Evolutionary conservation across 768 basidiomycete genomes (phyloP).

Genomic region (Agaricus subrufescens): DNA sequence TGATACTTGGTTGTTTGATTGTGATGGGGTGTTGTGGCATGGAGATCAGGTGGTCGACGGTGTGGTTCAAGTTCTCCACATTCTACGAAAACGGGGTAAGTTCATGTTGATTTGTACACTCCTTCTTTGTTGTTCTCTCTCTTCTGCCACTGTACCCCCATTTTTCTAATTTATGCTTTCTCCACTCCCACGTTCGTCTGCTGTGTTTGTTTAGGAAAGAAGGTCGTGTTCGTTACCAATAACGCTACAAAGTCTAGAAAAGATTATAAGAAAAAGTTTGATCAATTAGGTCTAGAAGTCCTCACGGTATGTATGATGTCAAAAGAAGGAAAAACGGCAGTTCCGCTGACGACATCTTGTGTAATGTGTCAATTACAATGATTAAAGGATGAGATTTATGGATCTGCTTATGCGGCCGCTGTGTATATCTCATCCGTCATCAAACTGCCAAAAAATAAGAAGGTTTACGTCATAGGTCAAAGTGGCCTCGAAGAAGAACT

Average conservation of each 20-base stretch:
- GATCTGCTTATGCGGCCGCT: slow-evolving; percentile 80
- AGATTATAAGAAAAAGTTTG: slow-evolving; percentile 88
- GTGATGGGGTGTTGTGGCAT: slow-evolving; percentile 93
- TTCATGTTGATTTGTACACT: no score
- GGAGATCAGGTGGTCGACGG: slow-evolving; percentile 79
- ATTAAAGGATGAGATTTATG: slow-evolving; percentile 88
- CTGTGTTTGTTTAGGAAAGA: slow-evolving; percentile 52
- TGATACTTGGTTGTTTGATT: slow-evolving; percentile 96
- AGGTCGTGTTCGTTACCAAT: slow-evolving; percentile 91
- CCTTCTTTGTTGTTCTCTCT: slow-evolving; percentile 20
- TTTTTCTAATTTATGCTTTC: neutral
- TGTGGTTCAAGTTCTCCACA: slow-evolving; percentile 65
- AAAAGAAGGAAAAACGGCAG: no score
- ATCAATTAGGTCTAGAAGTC: slow-evolving; percentile 81
- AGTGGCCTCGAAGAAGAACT: slow-evolving; percentile 91
- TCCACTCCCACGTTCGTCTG: slow-evolving; percentile 9
- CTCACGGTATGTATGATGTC: slow-evolving; percentile 50
- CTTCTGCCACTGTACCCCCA: slow-evolving; percentile 4
- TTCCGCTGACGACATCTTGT: no score
- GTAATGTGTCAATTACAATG: no score
- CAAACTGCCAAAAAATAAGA: slow-evolving; percentile 85
- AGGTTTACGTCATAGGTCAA: slow-evolving; percentile 95
- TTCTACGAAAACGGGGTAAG: slow-evolving; percentile 67
- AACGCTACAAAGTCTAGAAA: slow-evolving; percentile 92
- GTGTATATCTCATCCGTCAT: slow-evolving; percentile 82